A percentile compares a stretch with the other conserved stretches of the same genome.
These are phyloP conservation scores for Rhizopus stolonifer DNA, from an alignment of 371 early-diverging fungal species.

Conservation along the genomic window DNA sequence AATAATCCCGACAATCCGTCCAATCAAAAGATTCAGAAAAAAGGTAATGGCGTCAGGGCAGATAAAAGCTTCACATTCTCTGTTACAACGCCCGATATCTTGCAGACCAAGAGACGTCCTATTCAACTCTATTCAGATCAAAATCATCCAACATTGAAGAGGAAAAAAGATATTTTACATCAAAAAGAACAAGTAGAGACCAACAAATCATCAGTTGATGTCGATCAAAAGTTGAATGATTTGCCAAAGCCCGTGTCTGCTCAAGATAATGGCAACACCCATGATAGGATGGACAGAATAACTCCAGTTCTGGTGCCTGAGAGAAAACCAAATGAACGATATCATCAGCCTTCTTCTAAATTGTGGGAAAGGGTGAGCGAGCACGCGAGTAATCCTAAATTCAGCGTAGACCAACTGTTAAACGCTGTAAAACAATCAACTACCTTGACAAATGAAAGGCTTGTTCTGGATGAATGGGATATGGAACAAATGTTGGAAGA, in stretches of 20 bases:
- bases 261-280: background rate
- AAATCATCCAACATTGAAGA: conserved; percentile 13
- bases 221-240: background rate
- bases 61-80: conserved; percentile 15
- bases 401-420: conserved; percentile 11
- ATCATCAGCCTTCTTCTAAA: conserved; percentile 1
- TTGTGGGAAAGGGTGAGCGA: conserved; percentile 7
- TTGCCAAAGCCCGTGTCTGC: conserved; percentile 1
- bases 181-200: no score
- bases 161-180: background rate
- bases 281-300: background rate
- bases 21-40: no score
- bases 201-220: background rate
- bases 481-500: conserved; percentile 21
- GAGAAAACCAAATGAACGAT: background rate
- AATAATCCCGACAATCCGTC: background rate
- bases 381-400: conserved; percentile 7
- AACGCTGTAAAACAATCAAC: conserved; percentile 7
- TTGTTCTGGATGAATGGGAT: conserved; percentile 28
- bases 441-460: conserved; percentile 1
- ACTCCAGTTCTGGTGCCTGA: background rate
- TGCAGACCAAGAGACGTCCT: conserved; percentile 4
- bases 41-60: background rate
- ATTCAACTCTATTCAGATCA: conserved; percentile 24
- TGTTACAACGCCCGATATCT: conserved; percentile 18